A percentile compares a stretch with the other conserved stretches of the same genome.
Evolutionary conservation across 2,329 filamentous ascomycete species (phyloP).

Genomic region (Arthrinium puccinioides): DNA sequence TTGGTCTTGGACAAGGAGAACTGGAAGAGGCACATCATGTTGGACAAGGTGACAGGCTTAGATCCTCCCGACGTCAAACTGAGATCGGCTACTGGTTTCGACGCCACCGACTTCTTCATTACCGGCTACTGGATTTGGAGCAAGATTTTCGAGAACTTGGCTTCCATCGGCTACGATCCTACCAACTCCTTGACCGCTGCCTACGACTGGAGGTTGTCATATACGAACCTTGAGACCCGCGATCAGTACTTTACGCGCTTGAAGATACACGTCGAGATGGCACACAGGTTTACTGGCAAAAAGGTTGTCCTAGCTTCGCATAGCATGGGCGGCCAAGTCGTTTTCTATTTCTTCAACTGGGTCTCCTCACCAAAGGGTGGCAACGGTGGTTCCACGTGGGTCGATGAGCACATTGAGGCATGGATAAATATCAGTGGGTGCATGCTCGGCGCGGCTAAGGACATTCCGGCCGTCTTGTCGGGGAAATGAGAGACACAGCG

Average conservation of each 20-base stretch:
- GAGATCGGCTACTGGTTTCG: conserved; percentile 89
- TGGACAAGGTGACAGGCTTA: conserved; percentile 84
- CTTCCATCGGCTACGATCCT: conserved; percentile 92
- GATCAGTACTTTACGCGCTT: conserved; percentile 92
- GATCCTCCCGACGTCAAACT: conserved; percentile 89
- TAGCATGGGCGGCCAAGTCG: conserved; percentile 95
- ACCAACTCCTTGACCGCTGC: conserved; percentile 63
- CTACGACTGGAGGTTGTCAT: conserved; percentile 90
- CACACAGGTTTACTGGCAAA: conserved; percentile 61
- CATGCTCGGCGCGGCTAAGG: conserved; percentile 93
- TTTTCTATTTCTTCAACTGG: conserved; percentile 79
- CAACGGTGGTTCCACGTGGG: conserved; percentile 78
- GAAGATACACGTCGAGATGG: conserved; percentile 85
- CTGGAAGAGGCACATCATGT: conserved; percentile 97
- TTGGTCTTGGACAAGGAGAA: conserved; percentile 85
- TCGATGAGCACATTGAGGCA: conserved; percentile 79
- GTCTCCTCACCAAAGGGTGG: conserved; percentile 75
- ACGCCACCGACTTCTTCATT: conserved; percentile 93
- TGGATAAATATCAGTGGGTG: conserved; percentile 99
- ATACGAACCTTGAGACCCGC: conserved; percentile 78
- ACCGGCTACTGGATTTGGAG: conserved; percentile 98
- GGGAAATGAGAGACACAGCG: conserved; percentile 97
- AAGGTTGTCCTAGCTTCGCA: conserved; percentile 87
- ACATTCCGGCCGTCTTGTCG: conserved; percentile 85
- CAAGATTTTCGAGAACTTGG: conserved; percentile 95